These are phyloP conservation scores for Harringtonia lauricola DNA, from an alignment of 2,329 filamentous ascomycete genomes.

Conservation along the genomic window DNA sequence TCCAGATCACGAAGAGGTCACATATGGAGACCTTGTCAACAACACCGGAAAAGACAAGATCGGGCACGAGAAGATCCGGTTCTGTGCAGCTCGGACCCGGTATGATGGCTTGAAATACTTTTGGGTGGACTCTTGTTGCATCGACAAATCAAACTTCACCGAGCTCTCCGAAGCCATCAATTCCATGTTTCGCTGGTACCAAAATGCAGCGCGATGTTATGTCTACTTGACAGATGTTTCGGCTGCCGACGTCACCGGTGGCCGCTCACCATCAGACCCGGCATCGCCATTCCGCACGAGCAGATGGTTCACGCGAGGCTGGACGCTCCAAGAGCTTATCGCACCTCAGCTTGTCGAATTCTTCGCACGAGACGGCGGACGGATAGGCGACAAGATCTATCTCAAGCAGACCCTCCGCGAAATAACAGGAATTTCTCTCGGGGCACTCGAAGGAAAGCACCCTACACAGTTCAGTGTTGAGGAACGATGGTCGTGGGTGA, in stretches of 20 bases:
- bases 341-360: neutral
- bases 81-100: neutral
- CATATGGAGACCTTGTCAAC: conserved; percentile 4
- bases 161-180: conserved; percentile 4
- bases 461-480: neutral
- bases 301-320: conserved; percentile 1
- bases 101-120: neutral
- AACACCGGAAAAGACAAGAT: conserved; percentile 16
- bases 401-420: neutral
- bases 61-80: conserved; percentile 17
- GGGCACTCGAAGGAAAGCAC: neutral
- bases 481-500: conserved; percentile 6
- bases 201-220: neutral
- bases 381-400: conserved; percentile 1
- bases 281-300: neutral
- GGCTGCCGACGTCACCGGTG: too few relatives aligned
- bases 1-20: conserved; percentile 11
- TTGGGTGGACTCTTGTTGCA: conserved; percentile 7
- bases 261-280: neutral
- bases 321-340: conserved; percentile 1
- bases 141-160: neutral
- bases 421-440: neutral
- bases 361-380: neutral
- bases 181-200: conserved; percentile 7
- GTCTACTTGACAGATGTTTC: conserved; percentile 1